Conservation (phyloP, 352 stramenopile species). For the Pythium rhizo-oryzae region DNA sequence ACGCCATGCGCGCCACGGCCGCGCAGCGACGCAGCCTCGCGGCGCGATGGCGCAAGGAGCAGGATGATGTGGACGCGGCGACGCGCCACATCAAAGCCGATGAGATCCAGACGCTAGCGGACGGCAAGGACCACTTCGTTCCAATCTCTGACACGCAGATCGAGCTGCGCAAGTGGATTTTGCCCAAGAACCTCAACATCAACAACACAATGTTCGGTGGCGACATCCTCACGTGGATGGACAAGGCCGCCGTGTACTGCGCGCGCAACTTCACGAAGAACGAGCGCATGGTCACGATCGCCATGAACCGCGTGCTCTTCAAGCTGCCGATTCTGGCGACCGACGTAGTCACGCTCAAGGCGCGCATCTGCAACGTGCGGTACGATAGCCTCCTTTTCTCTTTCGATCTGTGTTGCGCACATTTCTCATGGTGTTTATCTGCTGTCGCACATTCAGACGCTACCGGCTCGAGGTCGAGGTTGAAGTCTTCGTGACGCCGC, state of each 20-base stretch:
- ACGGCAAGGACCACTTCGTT: conserved; percentile 27
- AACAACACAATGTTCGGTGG: conserved; percentile 74
- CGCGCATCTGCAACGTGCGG: conserved; percentile 64
- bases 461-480: conserved; percentile 67
- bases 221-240: conserved; percentile 66
- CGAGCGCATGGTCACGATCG: conserved; percentile 75
- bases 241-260: conserved; percentile 67
- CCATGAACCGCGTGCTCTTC: conserved; percentile 77
- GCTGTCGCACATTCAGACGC: conserved; percentile 26
- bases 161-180: conserved; percentile 72
- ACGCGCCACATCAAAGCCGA: conserved; percentile 17
- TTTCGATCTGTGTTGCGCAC: too few relatives aligned
- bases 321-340: conserved; percentile 61
- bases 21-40: conserved; percentile 32
- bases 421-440: not conserved
- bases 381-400: conserved; percentile 29
- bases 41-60: conserved; percentile 33
- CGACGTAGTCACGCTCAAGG: conserved; percentile 64
- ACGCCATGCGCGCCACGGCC: conserved; percentile 25
- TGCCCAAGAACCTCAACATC: conserved; percentile 72
- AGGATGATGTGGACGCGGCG: conserved; percentile 30
- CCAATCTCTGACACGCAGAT: conserved; percentile 59
- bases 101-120: conserved; percentile 24
- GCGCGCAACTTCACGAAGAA: conserved; percentile 75
- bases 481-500: conserved; percentile 52